Conservation (phyloP, 2,329 filamentous ascomycete genomes). For the Elsinoe perseae region DNA sequence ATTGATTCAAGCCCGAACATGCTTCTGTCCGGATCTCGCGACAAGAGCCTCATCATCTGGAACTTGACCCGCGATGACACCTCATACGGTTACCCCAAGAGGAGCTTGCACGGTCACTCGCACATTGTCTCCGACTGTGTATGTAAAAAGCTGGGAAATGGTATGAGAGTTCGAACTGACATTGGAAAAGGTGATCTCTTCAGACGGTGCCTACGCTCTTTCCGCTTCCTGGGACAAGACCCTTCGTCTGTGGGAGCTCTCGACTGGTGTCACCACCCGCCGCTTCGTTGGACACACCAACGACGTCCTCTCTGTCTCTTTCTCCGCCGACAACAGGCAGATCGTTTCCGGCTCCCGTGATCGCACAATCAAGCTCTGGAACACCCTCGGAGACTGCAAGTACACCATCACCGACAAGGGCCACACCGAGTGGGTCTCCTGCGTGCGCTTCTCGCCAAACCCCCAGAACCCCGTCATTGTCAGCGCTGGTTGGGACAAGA, state of each 20-base stretch:
- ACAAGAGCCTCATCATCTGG: conserved; percentile 99
- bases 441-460: conserved; percentile 99
- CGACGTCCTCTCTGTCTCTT: conserved; percentile 98
- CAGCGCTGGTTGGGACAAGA: conserved; percentile 97
- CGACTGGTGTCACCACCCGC: conserved; percentile 92
- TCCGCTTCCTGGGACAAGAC: conserved; percentile 99
- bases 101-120: conserved; percentile 96
- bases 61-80: conserved; percentile 98
- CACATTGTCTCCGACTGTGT: conserved; percentile 99
- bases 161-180: conserved; percentile 17
- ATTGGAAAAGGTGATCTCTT: conserved; percentile 79
- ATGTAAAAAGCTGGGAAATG: conserved; percentile 43
- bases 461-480: conserved; percentile 99
- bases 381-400: conserved; percentile 99
- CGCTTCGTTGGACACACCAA: conserved; percentile 99
- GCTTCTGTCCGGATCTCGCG: conserved; percentile 93
- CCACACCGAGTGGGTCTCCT: conserved; percentile 99
- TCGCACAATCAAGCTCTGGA: conserved; percentile 99
- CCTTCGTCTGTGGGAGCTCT: conserved; percentile 97
- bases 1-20: conserved; percentile 77
- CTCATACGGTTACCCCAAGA: conserved; percentile 98
- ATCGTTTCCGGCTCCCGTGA: conserved; percentile 98
- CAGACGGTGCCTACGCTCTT: conserved; percentile 97
- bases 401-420: conserved; percentile 99
- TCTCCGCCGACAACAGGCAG: conserved; percentile 99